phyloP scores from a whole-genome alignment of 805 yeast species.

The Metschnikowia lochheadii region DNA sequence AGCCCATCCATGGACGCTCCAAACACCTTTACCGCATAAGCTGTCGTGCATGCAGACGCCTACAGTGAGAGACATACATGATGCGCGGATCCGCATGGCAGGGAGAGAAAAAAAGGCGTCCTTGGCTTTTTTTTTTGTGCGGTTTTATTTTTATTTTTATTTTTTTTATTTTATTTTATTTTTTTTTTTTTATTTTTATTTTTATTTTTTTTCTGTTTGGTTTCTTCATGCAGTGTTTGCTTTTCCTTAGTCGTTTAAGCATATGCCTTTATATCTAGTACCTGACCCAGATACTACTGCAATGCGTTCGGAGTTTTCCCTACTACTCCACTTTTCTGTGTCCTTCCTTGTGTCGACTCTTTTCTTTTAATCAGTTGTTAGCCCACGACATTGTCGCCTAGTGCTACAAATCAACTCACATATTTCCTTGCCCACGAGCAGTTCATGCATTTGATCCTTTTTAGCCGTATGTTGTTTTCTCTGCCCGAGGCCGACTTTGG shows the following conservation, averaged over 20 bases:
- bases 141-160: background rate
- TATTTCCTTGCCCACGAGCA: constrained; percentile 1
- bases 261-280: constrained; percentile 4
- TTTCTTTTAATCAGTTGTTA: background rate
- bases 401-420: background rate
- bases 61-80: constrained; percentile 5
- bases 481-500: no score
- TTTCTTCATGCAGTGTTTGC: constrained; percentile 4
- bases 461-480: background rate
- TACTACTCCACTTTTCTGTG: background rate
- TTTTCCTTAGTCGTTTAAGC: constrained; percentile 4
- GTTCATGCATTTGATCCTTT: background rate
- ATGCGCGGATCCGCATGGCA: background rate
- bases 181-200: background rate
- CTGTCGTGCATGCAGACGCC: background rate
- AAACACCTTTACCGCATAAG: background rate
- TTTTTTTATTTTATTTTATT: background rate
- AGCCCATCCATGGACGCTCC: background rate
- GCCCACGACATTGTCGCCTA: background rate
- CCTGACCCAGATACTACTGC: background rate
- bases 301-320: constrained; percentile 1
- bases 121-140: background rate
- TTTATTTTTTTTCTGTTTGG: background rate
- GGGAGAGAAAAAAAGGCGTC: constrained; percentile 2
- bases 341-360: background rate